Evolutionary conservation across 108 stramenopile genomes (phyloP), one percentile per base, ranked within the genome.

Genomic region (Discostella pseudostelligera): DNA sequence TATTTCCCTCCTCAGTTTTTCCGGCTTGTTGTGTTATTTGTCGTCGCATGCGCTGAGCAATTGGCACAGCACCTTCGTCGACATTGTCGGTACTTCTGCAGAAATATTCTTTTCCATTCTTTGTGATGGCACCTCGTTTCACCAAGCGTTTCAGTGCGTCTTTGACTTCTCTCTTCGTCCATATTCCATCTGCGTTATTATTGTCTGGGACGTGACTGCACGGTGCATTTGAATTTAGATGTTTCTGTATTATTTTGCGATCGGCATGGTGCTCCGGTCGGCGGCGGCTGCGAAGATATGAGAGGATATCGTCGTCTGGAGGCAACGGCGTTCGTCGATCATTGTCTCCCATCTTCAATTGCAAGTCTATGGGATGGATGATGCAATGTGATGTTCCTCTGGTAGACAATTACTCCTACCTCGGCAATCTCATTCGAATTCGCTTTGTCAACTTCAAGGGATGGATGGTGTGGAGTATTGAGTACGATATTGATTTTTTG

Each of bases 21-120:
- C 28, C 29, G 19, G 24, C 9, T 56, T 8, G 24, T 20, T 55
- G 16, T 14, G n/a, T 8, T 39, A 25, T 22, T 22, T 39, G 28
- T 53, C 43, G 62, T 59, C 84, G 54, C 55, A 88, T 63, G 22
- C 70, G 69, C 43, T 79, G 69, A 2, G 83, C 87, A 65, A 88
- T 82, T 16, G 87, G 87, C 22, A 88, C 49, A 35, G 16, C 26
- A 49, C 37, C 39, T 45, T 0, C 62, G n/a, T 62, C 59, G 25
- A 29, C 49, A 24, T 50, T 61, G 2, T 64, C 51, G 37, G 17
- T 17, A 32, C 39, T 32, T 14, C 56, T 42, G 5, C 55, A 50
- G 8, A 45, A 36, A 63, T 60, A 80, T 48, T 54, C 16, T 46
- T 80, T 82, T 14, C 79, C 80, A 46, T 78, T 65, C 59, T 83